Evolutionary conservation across 2,329 filamentous ascomycete genomes (phyloP).

Genomic region (Tolypocladium album): DNA sequence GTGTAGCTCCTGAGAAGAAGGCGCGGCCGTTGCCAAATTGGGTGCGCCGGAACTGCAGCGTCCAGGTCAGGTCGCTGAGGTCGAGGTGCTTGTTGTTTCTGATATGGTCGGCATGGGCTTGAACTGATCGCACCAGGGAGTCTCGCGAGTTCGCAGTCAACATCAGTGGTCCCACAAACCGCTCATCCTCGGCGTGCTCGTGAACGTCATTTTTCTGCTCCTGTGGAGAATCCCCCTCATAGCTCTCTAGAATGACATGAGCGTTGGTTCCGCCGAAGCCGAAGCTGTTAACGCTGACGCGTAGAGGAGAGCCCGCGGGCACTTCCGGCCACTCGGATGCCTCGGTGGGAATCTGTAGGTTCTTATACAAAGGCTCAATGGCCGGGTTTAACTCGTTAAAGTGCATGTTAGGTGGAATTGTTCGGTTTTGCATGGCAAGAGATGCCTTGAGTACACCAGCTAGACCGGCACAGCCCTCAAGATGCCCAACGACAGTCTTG

Average conservation of each 20-base stretch:
- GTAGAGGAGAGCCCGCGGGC: conserved; percentile 12
- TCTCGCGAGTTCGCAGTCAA: background rate
- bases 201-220: background rate
- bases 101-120: background rate
- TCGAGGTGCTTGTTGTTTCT: background rate
- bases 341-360: conserved; percentile 10
- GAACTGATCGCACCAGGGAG: background rate
- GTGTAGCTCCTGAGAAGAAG: background rate
- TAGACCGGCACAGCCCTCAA: conserved; percentile 14
- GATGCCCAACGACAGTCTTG: conserved; percentile 17
- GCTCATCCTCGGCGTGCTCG: background rate
- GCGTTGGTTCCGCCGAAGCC: conserved; percentile 39
- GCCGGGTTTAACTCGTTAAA: conserved; percentile 17
- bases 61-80: background rate
- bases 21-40: background rate
- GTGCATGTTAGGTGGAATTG: conserved; percentile 18
- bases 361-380: conserved; percentile 12
- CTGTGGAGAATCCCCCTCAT: background rate
- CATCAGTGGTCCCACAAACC: background rate
- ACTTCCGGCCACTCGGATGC: conserved; percentile 11
- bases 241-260: conserved; percentile 25
- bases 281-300: conserved; percentile 36
- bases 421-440: conserved; percentile 7
- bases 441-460: conserved; percentile 11
- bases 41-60: background rate